A percentile compares a stretch with the other conserved stretches of the same genome.
phyloP scores from a whole-genome alignment of 176 grass and related monocot species.

The Hyparrhenia diplandra region DNA sequence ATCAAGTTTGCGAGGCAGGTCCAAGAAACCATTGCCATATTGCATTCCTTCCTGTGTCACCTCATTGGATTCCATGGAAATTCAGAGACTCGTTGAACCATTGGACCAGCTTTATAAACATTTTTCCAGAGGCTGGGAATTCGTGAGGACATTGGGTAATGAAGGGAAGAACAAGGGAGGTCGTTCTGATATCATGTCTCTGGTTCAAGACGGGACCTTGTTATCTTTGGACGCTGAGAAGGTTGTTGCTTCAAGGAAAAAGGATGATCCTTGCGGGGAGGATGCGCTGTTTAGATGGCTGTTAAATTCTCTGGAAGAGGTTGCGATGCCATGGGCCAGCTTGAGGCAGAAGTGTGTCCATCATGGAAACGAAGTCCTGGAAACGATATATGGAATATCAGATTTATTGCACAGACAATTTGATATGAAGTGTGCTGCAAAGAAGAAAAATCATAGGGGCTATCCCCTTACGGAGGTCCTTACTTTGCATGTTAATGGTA shows the following conservation, averaged over 20 bases:
- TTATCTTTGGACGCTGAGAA: not conserved
- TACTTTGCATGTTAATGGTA: conserved; percentile 5
- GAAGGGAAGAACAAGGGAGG: not conserved
- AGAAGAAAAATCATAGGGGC: not conserved
- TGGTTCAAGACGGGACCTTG: not conserved
- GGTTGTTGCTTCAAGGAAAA: not conserved
- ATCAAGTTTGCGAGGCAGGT: not conserved
- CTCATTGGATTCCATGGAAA: not conserved
- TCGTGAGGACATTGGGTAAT: not conserved
- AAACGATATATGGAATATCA: not conserved
- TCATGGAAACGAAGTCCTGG: conserved; percentile 6
- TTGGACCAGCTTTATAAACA: not conserved
- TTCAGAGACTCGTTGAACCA: not conserved
- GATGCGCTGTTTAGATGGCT: not conserved
- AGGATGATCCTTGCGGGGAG: not conserved
- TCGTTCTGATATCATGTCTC: not conserved
- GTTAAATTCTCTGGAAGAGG: not conserved
- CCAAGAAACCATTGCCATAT: conserved; percentile 13
- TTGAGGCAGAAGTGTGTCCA: conserved; percentile 23
- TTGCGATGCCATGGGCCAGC: not conserved
- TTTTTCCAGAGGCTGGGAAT: not conserved
- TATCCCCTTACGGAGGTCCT: not conserved
- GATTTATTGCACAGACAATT: not conserved
- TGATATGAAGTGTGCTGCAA: not conserved
- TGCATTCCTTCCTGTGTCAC: conserved; percentile 6